Base-by-base conservation (phyloP, 2,329 filamentous ascomycete genomes). In the Neoascochyta sp. region DNA sequence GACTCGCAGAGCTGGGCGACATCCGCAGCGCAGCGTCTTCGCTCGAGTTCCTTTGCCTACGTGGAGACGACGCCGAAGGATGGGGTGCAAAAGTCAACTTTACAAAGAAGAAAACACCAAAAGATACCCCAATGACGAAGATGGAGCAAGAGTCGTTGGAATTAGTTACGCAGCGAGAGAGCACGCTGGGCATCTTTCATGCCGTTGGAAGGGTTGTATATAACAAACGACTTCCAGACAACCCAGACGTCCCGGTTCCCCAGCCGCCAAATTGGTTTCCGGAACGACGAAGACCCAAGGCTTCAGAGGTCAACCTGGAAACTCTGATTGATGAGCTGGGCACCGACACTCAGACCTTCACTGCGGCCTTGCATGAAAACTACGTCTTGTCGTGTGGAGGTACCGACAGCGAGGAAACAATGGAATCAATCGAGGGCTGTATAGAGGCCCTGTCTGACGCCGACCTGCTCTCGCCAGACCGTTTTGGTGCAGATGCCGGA, bases 201-300 rank as follows among this genome's bases (percentile, higher is more conserved):
- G 88, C 92, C 1, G 85, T 96, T 9, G 92, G 90, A 3, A 95
- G 92, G 57, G 86, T 98, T 3, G 81, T 96, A 1, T 94, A 96
- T 67, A 98, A 98, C 67, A 98, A 95, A 60, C 77, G 92, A 24
- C 75, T 83, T 16, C 57, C 62, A 4, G 63, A 71, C 9, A 47
- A 60, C 24, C 50, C 55, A 24, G 36, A 32, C 12, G 23, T 30
- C 9, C 46, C 64, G 3, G 38, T 62, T 21, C 50, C 60, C 6
- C 68, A 71, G 28, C 70, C 71, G 9, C 68, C 70, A 12, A 50
- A 60, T 22, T 69, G 66, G 50, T 62, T 71, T 16, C 65, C 69
- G 0, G 64, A 69, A 30, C 58, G 64, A 29, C 53, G 58, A 17
- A 61, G 70, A 29, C 55, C 59, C 6, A 70, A 68, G 39, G 45